Base-by-base conservation (phyloP, 2,329 filamentous ascomycete genomes). In the Aspergillus jensenii region DNA sequence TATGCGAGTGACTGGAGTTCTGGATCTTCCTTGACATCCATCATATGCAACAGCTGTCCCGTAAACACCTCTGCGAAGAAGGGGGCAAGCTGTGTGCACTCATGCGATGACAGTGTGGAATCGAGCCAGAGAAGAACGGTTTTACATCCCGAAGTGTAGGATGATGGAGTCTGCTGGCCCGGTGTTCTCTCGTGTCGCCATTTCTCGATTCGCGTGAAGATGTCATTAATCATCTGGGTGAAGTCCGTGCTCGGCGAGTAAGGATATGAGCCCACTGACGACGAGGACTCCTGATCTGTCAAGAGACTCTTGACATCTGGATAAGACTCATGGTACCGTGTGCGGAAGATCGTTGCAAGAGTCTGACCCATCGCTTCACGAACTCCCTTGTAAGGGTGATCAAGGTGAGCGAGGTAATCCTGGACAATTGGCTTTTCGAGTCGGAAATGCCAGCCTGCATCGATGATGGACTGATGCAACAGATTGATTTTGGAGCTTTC, bases 11-110 rank as follows among this genome's bases (percentile, higher is more conserved):
- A 89, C 81, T 97, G 96, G 2, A 99, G 83, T 74, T 99, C 96
- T 0, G 91, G 92, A 68, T 99, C 95, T 74, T 99, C 95, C 74
- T 98, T 98, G 73, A 99, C 91, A 70, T 99, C 95, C 93, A 99
- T 99, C 95, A 99, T 99, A 79, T 99, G 93, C 52, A 99, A 80
- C 14, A 99, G 84, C 72, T 97, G 90, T 67, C 95, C 90, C 73
- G 96, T 95, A 70, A 98, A 93, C 0, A 89, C 82, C 37, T 90
- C 84, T 0, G 92, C 90, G 80, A 99, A 98, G 83, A 97, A 98
- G 3, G 88, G 87, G 17, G 96, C 86, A 14, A 99, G 84, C 70
- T 95, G 89, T 0, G 87, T 96, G 76, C 95, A 99, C 72, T 98
- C 95, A 62, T 96, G 90, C 0, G 91, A 96, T 3, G 90, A 91